Percentiles rank a stretch among this genome's conserved stretches.
Conservation (phyloP, 306 rosid species). For the Rosa chinensis region DNA sequence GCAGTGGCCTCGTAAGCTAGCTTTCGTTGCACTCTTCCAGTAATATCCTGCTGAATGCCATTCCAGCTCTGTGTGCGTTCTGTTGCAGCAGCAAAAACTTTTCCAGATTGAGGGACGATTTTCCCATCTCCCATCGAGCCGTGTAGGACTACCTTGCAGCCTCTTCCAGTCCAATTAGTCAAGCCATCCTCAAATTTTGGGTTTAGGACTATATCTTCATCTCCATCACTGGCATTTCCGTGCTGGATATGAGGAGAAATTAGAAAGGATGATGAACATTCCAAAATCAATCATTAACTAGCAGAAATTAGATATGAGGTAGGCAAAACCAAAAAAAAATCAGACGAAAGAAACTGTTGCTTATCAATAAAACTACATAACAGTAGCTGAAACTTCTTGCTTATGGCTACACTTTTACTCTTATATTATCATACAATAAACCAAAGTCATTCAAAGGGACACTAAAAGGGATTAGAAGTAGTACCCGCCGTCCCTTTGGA, state of each 20-base stretch:
- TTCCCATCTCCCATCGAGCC: slow-evolving; percentile 78
- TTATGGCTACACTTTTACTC: background rate
- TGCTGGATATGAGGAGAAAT: background rate
- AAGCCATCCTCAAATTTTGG: slow-evolving; percentile 79
- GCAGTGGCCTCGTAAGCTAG: slow-evolving; percentile 75
- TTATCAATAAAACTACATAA: background rate
- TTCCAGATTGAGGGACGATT: slow-evolving; percentile 68
- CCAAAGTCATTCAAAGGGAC: background rate
- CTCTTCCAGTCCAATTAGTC: slow-evolving; percentile 90
- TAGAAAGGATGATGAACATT: slow-evolving; percentile 8
- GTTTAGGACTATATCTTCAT: slow-evolving; percentile 58
- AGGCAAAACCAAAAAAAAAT: background rate
- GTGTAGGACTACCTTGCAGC: slow-evolving; percentile 77
- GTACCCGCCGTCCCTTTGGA: slow-evolving; percentile 49
- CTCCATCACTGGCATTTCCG: slow-evolving; percentile 14
- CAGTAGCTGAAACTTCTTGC: background rate
- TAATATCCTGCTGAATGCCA: slow-evolving; percentile 93
- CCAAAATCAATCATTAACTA: slow-evolving; percentile 15
- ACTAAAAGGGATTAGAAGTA: background rate
- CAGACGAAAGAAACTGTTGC: background rate
- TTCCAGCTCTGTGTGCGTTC: slow-evolving; percentile 88
- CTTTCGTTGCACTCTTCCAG: slow-evolving; percentile 80
- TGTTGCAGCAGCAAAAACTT: slow-evolving; percentile 72
- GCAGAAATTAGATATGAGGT: background rate
- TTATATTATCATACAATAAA: background rate